Conservation (phyloP, 768 basidiomycete genomes). For the Pulveroboletus frians region DNA sequence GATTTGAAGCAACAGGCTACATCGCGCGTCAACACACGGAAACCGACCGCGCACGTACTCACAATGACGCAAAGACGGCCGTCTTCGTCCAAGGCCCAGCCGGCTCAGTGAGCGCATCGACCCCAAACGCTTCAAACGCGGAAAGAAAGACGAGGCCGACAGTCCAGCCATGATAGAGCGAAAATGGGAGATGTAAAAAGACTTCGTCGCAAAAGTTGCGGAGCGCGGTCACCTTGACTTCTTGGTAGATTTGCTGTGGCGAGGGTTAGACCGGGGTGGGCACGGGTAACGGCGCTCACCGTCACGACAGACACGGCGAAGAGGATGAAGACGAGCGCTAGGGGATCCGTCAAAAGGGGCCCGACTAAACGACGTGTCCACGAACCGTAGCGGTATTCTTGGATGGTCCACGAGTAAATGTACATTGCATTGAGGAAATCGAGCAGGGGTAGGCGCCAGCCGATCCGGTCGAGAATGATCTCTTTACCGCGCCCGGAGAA, state of each 20-base stretch:
- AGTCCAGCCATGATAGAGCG: conserved; percentile 61
- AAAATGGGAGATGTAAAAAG: conserved; percentile 71
- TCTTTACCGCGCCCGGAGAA: conserved; percentile 51
- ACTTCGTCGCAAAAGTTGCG: conserved; percentile 51
- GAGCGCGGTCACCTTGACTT: conserved; percentile 53
- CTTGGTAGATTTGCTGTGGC: conserved; percentile 54
- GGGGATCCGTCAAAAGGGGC: conserved; percentile 14
- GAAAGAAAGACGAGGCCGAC: conserved; percentile 49
- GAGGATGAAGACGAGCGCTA: conserved; percentile 37
- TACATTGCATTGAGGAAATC: conserved; percentile 61
- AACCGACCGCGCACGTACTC: too few relatives aligned
- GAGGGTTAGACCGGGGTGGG: too few relatives aligned
- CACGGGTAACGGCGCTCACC: conserved; percentile 18
- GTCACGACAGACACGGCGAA: conserved; percentile 49
- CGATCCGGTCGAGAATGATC: conserved; percentile 56
- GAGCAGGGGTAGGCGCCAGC: conserved; percentile 63
- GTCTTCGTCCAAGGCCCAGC: conserved; percentile 58
- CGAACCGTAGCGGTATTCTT: conserved; percentile 43
- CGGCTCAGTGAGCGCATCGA: conserved; percentile 45
- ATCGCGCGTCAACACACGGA: too few relatives aligned
- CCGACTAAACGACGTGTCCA: not conserved
- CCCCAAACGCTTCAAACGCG: conserved; percentile 59
- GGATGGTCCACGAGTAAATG: conserved; percentile 52
- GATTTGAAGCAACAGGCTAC: conserved; percentile 55
- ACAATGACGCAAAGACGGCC: conserved; percentile 57